These are phyloP conservation scores for Dendrocalamus latiflorus DNA, from an alignment of 202 grass and related monocot species.

Conservation along the genomic window DNA sequence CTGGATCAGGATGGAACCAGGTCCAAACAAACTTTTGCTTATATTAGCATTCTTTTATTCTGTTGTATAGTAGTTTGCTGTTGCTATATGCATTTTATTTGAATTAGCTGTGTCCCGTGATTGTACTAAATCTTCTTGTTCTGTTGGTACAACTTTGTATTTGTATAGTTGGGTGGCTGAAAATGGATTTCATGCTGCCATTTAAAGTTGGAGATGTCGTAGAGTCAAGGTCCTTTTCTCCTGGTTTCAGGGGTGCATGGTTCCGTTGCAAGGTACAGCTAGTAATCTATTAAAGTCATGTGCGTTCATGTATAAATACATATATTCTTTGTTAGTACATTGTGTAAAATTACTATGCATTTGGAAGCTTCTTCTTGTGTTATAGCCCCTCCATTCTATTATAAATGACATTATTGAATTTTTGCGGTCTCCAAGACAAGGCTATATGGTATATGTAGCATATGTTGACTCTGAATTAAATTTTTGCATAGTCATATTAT, in stretches of 20 bases:
- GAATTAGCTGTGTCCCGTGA: not conserved
- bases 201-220: conserved; percentile 36
- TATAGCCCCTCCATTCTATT: not conserved
- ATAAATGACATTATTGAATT: not conserved
- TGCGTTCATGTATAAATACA: conserved; percentile 8
- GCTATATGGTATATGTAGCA: too few relatives aligned
- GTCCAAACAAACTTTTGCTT: not conserved
- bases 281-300: not conserved
- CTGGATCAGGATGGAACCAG: not conserved
- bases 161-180: conserved; percentile 2
- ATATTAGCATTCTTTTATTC: not conserved
- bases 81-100: not conserved
- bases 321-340: not conserved
- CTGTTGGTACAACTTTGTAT: not conserved
- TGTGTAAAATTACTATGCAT: not conserved
- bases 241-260: conserved; percentile 44
- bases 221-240: conserved; percentile 31
- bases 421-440: not conserved
- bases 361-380: not conserved
- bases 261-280: conserved; percentile 43
- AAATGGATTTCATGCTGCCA: conserved; percentile 36
- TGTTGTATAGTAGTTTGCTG: not conserved
- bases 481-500: not conserved
- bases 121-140: not conserved
- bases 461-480: not conserved